Evolutionary conservation across 192 early-diverging fungal genomes (phyloP).

Genomic region (Mortierella antarctica): DNA sequence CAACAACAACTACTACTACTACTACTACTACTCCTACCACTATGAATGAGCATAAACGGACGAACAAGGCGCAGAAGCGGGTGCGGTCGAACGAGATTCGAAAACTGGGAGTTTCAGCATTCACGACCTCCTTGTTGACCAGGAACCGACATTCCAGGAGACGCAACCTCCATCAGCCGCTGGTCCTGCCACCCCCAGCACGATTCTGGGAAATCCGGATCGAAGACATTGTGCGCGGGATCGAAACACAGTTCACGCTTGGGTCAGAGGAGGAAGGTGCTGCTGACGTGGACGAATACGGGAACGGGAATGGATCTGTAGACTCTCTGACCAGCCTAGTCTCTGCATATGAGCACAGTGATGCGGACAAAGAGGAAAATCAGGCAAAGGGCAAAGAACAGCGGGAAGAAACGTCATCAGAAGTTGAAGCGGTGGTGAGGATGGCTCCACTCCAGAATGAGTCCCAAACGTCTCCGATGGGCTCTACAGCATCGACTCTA

Average conservation of each 20-base stretch:
- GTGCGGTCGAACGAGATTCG: slow-evolving; percentile 1
- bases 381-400: too few species aligned
- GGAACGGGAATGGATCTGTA: neutral
- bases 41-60: too few species aligned
- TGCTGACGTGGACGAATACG: neutral
- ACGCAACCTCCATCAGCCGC: neutral
- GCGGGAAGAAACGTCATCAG: too few species aligned
- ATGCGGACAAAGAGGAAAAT: slow-evolving; percentile 5
- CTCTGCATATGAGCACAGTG: slow-evolving; percentile 10
- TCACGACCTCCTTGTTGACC: neutral
- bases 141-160: neutral
- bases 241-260: slow-evolving; percentile 27
- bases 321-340: slow-evolving; percentile 27
- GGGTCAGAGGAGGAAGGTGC: neutral
- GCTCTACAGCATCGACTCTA: neutral
- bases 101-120: neutral
- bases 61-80: neutral
- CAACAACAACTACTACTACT: too few species aligned
- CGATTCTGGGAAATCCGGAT: slow-evolving; percentile 12
- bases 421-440: too few species aligned
- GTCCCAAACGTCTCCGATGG: too few species aligned
- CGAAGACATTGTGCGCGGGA: slow-evolving; percentile 17
- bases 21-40: too few species aligned
- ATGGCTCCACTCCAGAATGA: too few species aligned
- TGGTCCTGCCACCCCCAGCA: neutral